These are phyloP conservation scores for Cutaneotrichosporon cavernicola DNA, from an alignment of 1,284 basidiomycete genomes.

Conservation along the genomic window DNA sequence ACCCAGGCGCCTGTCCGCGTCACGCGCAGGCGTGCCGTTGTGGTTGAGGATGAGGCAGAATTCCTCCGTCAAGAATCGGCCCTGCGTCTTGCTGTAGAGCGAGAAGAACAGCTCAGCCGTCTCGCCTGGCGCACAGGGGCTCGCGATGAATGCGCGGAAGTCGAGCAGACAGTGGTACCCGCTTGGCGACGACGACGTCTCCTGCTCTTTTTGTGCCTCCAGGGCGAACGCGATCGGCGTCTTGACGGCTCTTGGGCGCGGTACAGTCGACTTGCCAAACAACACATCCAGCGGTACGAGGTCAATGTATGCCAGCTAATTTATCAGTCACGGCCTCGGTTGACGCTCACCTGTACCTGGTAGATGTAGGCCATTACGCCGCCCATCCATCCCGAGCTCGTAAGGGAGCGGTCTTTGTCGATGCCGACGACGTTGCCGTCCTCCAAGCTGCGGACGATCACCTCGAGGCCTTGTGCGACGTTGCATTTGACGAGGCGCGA, in stretches of 20 bases:
- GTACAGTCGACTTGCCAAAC: constrained; percentile 31
- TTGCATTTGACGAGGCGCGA: constrained; percentile 84
- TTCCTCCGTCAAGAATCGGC: constrained; percentile 88
- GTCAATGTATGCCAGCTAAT: constrained; percentile 72
- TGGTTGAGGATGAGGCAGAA: constrained; percentile 87
- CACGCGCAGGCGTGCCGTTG: constrained; percentile 78
- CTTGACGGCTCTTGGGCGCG: constrained; percentile 18
- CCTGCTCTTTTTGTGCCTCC: constrained; percentile 1
- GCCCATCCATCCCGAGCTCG: constrained; percentile 76
- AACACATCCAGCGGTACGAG: constrained; percentile 54
- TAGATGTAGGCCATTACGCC: constrained; percentile 64
- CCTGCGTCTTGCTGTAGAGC: constrained; percentile 78
- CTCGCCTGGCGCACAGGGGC: constrained; percentile 83
- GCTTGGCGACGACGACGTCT: constrained; percentile 13
- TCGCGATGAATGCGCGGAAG: constrained; percentile 85
- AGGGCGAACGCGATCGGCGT: constrained; percentile 15
- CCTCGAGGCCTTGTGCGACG: constrained; percentile 84
- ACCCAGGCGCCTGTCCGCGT: constrained; percentile 57
- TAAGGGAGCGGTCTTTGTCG: constrained; percentile 67
- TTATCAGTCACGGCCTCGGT: not conserved
- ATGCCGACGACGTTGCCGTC: constrained; percentile 85
- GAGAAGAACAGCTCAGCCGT: constrained; percentile 91
- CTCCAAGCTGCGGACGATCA: constrained; percentile 90
- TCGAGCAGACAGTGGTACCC: constrained; percentile 86
- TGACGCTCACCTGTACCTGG: constrained; percentile 58